A percentile compares a stretch with the other conserved stretches of the same genome.
Evolutionary conservation across 2,329 filamentous ascomycete species (phyloP).

Genomic region (Tolypocladium sp.): DNA sequence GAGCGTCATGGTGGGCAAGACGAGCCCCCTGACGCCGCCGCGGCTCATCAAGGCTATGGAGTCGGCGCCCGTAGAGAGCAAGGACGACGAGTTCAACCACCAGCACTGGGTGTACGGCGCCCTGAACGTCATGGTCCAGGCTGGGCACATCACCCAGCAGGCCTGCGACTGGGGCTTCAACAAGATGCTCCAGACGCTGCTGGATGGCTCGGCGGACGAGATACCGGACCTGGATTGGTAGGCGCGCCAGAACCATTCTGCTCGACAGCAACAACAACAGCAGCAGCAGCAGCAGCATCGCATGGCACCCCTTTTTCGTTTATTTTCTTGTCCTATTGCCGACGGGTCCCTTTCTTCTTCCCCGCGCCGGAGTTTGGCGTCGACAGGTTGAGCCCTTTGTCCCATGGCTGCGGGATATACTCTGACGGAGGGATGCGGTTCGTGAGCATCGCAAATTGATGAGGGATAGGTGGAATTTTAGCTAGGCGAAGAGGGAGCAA

Average conservation of each 20-base stretch:
- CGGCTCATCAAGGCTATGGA: conserved; percentile 1
- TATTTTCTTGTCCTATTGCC: neutral
- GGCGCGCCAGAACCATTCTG: too few relatives aligned
- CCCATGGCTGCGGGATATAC: too few relatives aligned
- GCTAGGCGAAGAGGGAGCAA: too few relatives aligned
- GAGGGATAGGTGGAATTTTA: too few relatives aligned
- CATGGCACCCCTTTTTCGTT: too few relatives aligned
- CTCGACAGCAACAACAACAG: too few relatives aligned
- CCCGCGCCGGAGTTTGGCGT: too few relatives aligned
- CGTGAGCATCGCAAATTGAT: too few relatives aligned
- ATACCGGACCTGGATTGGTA: conserved; percentile 2
- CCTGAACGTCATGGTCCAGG: conserved; percentile 1
- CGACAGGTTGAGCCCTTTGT: too few relatives aligned
- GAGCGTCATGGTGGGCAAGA: conserved; percentile 5
- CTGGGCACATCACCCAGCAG: conserved; percentile 3
- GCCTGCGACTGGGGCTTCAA: conserved; percentile 6
- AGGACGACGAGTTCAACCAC: conserved; percentile 7
- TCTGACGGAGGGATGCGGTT: too few relatives aligned
- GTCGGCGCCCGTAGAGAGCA: conserved; percentile 4
- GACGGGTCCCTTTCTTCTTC: too few relatives aligned
- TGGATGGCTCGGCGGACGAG: conserved; percentile 9
- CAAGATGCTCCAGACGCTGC: conserved; percentile 7
- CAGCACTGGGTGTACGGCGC: conserved; percentile 9
- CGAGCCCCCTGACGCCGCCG: conserved; percentile 2
- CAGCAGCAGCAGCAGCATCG: too few relatives aligned